Evolutionary conservation across 345 rosid genomes (phyloP), one percentile per base, ranked within the genome.

Genomic region (Moricandia moricandioides): DNA sequence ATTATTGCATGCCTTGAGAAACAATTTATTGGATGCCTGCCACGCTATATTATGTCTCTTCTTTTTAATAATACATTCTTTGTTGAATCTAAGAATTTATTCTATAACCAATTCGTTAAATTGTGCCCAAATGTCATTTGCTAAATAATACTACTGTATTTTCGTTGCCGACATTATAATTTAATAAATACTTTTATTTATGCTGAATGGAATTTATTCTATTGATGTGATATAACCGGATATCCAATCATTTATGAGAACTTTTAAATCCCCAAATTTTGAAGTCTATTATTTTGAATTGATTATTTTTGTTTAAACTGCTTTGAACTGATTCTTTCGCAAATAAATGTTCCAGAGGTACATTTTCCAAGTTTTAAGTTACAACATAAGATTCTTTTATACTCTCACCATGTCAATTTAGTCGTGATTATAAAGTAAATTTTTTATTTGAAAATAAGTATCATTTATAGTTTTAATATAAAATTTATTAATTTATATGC

Each of bases 161-260:
- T 45, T 45, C 52, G 52, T 45, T 45, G 52, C 52, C 52, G 52
- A 45, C 52, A 45, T 45, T 45, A 45, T 45, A 62, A 0, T 45
- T 35, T 65, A 59, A 35, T 58, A 6, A 31, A 59, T 45, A 70
- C n/a, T 49, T 71, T 78, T 37, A 0, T 62, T 21, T 63, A 70
- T 78, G 69, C 77, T 72, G 13, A 72, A 51, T 18, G 31, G 73
- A 72, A 78, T 52, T 39, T 71, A 65, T 77, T 57, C 80, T 71
- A 33, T 10, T 64, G 76, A 70, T 45, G 76, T 77, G 71, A 76
- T 69, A 52, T 76, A 30, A 62, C 27, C 59, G 70, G 4, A 64
- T 76, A 69, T 69, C 65, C 70, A 77, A 64, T 70, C 71, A 63
- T 76, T 62, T 54, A 18, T 40, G 40, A 27, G n/a, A 18, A 33